Base-by-base conservation (phyloP, 164 flowering plant species). In the Berberis vulgaris region DNA sequence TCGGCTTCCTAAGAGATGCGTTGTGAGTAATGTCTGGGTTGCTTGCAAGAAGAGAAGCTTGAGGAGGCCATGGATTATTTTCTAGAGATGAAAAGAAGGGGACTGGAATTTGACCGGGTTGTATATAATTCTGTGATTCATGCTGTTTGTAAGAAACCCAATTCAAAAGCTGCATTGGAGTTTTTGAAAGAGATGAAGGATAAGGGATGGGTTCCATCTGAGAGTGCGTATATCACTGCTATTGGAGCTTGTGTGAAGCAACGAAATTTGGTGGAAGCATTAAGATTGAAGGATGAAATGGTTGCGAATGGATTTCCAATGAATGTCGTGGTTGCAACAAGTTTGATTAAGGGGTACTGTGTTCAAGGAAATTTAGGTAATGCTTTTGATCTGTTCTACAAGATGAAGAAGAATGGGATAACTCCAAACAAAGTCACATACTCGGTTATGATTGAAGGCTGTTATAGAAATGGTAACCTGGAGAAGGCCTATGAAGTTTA, bases 171-270 rank as follows among this genome's bases (percentile, higher is more conserved):
- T 49, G 90, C 92, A 4, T 73, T 61, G 59, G 69, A 55, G 54
- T 66, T 86, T 79, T 75, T 91, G 81, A 70, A 67, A 71, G 95
- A 91, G 76, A 88, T 88, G 89, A 85, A 79, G 66, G 72, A 62
- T 40, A 77, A n/a, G 79, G 83, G 85, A 0, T 80, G 71, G 82
- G 60, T 79, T 73, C 91, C 93, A 8, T 73, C 79, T 9, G 80
- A 79, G 67, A 64, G 57, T 41, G 72, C 84, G 0, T 91, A 52
- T 68, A 69, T 83, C 0, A 40, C 64, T 56, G 74, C 80, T 6
- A 83, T 91, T 53, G 80, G 59, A 45, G 88, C 85, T 49, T 85
- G 83, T 74, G 78, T 78, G 69, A 88, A 80, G 80, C 81, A 84
- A 45, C 72, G 81, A 47, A 81, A 85, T 69, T 54, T 88, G 76